phyloP scores from a whole-genome alignment of 768 basidiomycete genomes.

The Leccinum barrowsii region DNA sequence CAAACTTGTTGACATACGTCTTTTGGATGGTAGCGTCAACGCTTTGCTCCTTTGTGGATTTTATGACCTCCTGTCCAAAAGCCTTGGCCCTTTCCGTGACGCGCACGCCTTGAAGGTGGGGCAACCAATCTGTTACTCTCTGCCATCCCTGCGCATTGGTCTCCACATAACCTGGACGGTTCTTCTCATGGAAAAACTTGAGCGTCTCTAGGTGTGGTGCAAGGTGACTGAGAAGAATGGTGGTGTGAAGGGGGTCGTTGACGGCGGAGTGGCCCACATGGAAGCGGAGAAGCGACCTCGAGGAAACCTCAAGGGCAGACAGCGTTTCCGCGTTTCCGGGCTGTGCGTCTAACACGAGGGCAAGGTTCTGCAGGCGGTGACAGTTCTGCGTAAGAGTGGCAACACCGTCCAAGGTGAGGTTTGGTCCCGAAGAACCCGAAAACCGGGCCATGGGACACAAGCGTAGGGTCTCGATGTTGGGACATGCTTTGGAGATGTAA shows the following conservation, averaged over 20 bases:
- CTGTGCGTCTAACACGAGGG: constrained; percentile 60
- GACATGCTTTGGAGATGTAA: constrained; percentile 56
- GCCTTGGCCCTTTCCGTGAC: constrained; percentile 53
- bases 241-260: constrained; percentile 61
- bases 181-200: constrained; percentile 79
- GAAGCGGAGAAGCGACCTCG: constrained; percentile 63
- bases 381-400: constrained; percentile 57
- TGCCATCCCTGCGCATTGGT: constrained; percentile 68
- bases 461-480: constrained; percentile 64
- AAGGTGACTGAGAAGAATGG: constrained; percentile 74
- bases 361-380: constrained; percentile 59
- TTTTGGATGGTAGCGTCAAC: constrained; percentile 52
- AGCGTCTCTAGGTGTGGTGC: constrained; percentile 66
- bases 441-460: constrained; percentile 70
- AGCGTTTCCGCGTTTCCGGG: constrained; percentile 45
- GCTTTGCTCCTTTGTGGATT: constrained; percentile 35
- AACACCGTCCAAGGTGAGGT: constrained; percentile 62
- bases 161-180: constrained; percentile 66
- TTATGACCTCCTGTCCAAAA: constrained; percentile 16
- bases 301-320: constrained; percentile 47
- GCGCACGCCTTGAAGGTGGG: constrained; percentile 68
- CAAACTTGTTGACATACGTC: constrained; percentile 36
- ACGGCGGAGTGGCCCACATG: constrained; percentile 77
- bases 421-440: constrained; percentile 47
- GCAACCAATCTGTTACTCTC: constrained; percentile 61